Evolutionary conservation across 805 yeast species (phyloP), one percentile per base, ranked within the genome.

Genomic region (Starmerella tilneyi): DNA sequence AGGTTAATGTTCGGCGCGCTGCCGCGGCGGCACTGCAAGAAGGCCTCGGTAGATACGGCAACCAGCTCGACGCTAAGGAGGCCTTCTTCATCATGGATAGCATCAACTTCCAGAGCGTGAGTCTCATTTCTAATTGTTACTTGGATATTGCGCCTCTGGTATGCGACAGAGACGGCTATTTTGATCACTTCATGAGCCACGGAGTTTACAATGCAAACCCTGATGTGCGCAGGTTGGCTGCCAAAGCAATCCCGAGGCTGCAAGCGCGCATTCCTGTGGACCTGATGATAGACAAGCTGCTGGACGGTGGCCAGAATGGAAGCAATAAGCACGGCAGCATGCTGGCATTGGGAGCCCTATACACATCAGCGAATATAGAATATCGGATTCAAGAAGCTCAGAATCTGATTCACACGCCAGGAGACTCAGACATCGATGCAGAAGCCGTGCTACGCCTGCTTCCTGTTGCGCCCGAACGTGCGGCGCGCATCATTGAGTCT

Each of bases 1-100:
- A 86, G 44, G 65, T 84, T 16, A 70, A 78, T 47, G 74, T 86
- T 5, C 68, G 96, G 45, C 68, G 94, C 46, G 88, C 96, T 15
- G 79, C 88, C 1, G 69, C 84, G 5, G 95, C 96, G 0, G 89
- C 92, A 0, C 56, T 88, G 6, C 96, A 88, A 58, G 97, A 88
- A 56, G 68, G 81, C 13, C 59, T 84, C 3, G 97, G 97, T 0
- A 65, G 96, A 29, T 79, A 76, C 57, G 83, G 83, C 1, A 63
- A 63, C 11, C 16, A 63, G 76, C 55, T 44, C n/a, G 17, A 28
- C 11, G 41, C 45, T 2, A 51, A 47, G 3, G 41, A 52, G 4
- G 60, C 59, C 4, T 49, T 66, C 12, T 51, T 59, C 13, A 57
- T 84, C 2, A 72, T 85, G 29, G 84, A 84, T 48, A 48, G 68